phyloP scores from a whole-genome alignment of 305 asterid species.

The Fraxinus nigra region DNA sequence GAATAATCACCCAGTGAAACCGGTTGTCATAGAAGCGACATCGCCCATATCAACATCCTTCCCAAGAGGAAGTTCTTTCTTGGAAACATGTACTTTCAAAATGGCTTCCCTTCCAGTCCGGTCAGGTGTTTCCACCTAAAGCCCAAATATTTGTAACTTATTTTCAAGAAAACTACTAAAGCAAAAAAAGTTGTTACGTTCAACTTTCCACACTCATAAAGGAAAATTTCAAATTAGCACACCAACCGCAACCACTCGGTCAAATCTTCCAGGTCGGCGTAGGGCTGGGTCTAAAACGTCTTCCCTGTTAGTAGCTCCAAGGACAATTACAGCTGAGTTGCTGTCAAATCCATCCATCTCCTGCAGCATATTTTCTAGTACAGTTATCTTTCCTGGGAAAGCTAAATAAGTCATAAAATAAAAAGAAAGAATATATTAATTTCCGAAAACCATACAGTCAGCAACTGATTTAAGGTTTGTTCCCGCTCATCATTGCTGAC shows the following conservation, averaged over 20 bases:
- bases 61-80: slow-evolving; percentile 93
- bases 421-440: slow-evolving; percentile 12
- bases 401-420: slow-evolving; percentile 5
- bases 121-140: slow-evolving; percentile 97
- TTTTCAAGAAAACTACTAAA: slow-evolving; percentile 6
- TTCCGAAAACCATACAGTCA: slow-evolving; percentile 63
- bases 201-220: slow-evolving; percentile 17
- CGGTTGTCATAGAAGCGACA: slow-evolving; percentile 96
- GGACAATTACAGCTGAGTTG: slow-evolving; percentile 96
- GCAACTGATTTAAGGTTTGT: slow-evolving; percentile 95
- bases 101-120: slow-evolving; percentile 95
- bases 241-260: slow-evolving; percentile 89
- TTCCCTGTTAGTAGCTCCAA: slow-evolving; percentile 97
- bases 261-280: slow-evolving; percentile 99
- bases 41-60: slow-evolving; percentile 72
- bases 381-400: slow-evolving; percentile 24
- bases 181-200: neutral
- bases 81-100: slow-evolving; percentile 81
- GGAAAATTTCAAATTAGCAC: slow-evolving; percentile 9
- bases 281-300: slow-evolving; percentile 99
- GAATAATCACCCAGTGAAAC: slow-evolving; percentile 86
- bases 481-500: slow-evolving; percentile 99
- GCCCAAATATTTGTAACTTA: slow-evolving; percentile 23
- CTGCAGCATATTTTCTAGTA: slow-evolving; percentile 46
- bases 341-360: slow-evolving; percentile 99